Base-by-base conservation (phyloP, 352 stramenopile species). In the Elongisporangium prolatum region DNA sequence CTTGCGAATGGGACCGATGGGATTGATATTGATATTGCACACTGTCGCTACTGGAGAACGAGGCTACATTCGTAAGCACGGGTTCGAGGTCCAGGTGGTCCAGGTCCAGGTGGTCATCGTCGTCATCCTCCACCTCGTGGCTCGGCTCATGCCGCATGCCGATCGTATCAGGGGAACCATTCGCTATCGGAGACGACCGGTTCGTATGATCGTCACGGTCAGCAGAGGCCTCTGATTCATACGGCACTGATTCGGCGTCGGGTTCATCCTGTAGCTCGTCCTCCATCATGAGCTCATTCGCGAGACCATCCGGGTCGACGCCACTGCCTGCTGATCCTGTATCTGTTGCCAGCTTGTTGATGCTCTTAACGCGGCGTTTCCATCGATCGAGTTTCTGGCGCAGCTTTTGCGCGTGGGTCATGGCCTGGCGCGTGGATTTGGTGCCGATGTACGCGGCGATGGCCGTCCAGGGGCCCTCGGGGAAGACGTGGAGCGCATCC, bases 331-430 rank as follows among this genome's bases (percentile, higher is more conserved):
- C 28, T 13, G 28, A 40, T 1, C 28, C 28, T 40, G 28, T 40
- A 40, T 40, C 28, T 40, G 28, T 9, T 40, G 28, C 28, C 4
- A 40, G 28, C 28, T 40, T 40, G 28, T 40, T 40, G 28, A 40
- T 40, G 40, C 67, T 71, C 49, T 67, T 72, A 18, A 84, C 71
- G 48, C 74, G 74, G 37, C 72, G 70, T 51, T 80, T 78, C 73
- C 74, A 86, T 21, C 75, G 75, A 54, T 54, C 74, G 54, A 88
- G 74, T 55, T 88, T 88, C 68, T 86, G 76, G 3, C 78, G 74
- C 44, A 86, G 68, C 63, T 88, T 88, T 61, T 88, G 78, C 57
- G 74, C 78, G 54, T 86, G 75, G 4, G 78, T 88, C 74, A 86
- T 85, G 14, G 78, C 77, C 65, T 88, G 78, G 37, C 78, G 78